A percentile compares a stretch with the other conserved stretches of the same genome.
These are phyloP conservation scores for Tuber umbilicatum DNA, from an alignment of 495 filamentous ascomycete species.

Conservation along the genomic window DNA sequence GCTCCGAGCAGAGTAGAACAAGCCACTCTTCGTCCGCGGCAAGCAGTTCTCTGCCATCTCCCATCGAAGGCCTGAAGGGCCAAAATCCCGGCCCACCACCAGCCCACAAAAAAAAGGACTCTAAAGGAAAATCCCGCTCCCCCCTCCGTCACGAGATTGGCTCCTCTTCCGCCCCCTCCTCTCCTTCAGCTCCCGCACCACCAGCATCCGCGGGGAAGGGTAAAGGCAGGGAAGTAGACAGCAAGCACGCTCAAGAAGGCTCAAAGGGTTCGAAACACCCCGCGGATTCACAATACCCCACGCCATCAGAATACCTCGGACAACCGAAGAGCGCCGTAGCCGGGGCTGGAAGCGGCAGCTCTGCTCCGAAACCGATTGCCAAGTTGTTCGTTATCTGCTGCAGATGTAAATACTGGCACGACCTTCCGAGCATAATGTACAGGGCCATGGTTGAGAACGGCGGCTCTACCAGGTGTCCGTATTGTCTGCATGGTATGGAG, in stretches of 20 bases:
- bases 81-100: conserved; percentile 11
- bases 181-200: background rate
- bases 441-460: conserved; percentile 61
- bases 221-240: conserved; percentile 16
- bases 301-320: conserved; percentile 17
- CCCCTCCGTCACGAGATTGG: conserved; percentile 37
- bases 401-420: conserved; percentile 73
- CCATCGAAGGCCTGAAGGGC: conserved; percentile 18
- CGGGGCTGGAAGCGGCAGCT: conserved; percentile 4
- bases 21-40: conserved; percentile 12
- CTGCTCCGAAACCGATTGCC: conserved; percentile 51
- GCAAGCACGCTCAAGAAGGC: background rate
- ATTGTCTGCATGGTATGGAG: conserved; percentile 72
- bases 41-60: conserved; percentile 22
- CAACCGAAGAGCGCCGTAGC: conserved; percentile 16
- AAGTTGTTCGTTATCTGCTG: conserved; percentile 80
- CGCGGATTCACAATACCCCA: background rate
- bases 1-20: conserved; percentile 28
- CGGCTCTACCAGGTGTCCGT: conserved; percentile 60
- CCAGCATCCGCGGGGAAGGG: conserved; percentile 1
- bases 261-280: conserved; percentile 22
- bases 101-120: conserved; percentile 10
- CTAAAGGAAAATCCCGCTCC: conserved; percentile 36
- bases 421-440: conserved; percentile 68
- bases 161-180: conserved; percentile 10